Base-by-base conservation (phyloP, 805 yeast genomes). In the Cyberlindnera euphorbiiphila region DNA sequence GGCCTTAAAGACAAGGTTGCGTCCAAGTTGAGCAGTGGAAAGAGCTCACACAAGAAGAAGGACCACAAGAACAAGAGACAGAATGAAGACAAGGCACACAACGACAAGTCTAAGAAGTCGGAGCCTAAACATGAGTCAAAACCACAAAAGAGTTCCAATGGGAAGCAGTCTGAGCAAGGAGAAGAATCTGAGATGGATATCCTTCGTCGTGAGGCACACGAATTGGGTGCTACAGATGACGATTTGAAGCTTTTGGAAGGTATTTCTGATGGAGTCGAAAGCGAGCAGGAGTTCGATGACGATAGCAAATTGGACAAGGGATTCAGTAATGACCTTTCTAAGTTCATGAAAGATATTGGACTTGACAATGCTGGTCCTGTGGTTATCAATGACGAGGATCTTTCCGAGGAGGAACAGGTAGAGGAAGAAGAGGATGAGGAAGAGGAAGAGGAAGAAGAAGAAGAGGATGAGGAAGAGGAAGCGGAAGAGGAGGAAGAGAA, bases 151-250 rank as follows among this genome's bases (percentile, higher is more conserved):
- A 27, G 28, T 12, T 14, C 11, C 21, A n/a, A 22, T 9, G 30
- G 19, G 9, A 23, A 35, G 29, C 12, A 26, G n/a, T 25, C 28
- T 15, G 32, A 30, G 8, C 8, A 25, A 9, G 16, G 22, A 10
- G 23, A 32, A 17, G 33, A 36, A 14, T 14, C 41, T 4, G 26
- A 39, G 5, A 34, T 28, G 14, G 41, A 35, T 17, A 29, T 26
- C 2, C 58, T 85, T 33, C 78, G 83, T 49, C 75, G 78, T 43
- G 94, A 83, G 63, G 94, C 95, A 3, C 57, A 80, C 11, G 80
- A 79, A 16, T 63, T 89, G 20, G 96, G 97, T 23, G 98, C 96
- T 15, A 72, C 86, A 12, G 93, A 85, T 49, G 89, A 79, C 16
- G 97, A 88, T 58, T 56, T 89, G 31, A 71, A 74, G 29, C 61